phyloP scores from a whole-genome alignment of 169 alveolate genomes.

The Plasmodium coatneyi region DNA sequence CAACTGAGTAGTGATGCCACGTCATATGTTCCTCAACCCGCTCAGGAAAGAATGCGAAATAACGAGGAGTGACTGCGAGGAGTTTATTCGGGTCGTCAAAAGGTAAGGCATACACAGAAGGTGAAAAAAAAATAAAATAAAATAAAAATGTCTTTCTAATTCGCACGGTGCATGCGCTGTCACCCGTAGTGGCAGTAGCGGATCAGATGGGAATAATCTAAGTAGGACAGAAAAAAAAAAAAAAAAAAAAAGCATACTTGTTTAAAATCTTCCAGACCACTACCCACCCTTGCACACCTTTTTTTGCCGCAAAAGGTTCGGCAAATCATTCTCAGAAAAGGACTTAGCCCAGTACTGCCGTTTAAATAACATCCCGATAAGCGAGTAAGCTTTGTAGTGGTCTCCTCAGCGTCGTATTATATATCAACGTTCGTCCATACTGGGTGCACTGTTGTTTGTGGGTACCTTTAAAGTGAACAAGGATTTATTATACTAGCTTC shows the following conservation, averaged over 20 bases:
- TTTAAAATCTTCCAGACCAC: background rate
- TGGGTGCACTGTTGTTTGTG: background rate
- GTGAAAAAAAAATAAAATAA: background rate
- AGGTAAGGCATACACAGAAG: conserved; percentile 6
- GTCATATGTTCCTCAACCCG: background rate
- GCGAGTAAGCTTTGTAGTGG: conserved; percentile 4
- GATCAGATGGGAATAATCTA: background rate
- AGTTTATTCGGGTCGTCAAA: conserved; percentile 38
- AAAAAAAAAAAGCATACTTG: background rate
- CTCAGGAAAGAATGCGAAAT: conserved; percentile 13
- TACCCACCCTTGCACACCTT: background rate
- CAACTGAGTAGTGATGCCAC: background rate
- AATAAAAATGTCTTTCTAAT: background rate
- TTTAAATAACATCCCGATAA: conserved; percentile 17
- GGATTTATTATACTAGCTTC: background rate
- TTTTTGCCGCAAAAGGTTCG: background rate
- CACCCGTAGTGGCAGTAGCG: background rate
- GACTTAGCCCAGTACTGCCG: conserved; percentile 45
- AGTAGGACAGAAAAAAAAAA: background rate
- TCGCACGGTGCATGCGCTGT: background rate
- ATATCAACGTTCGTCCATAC: background rate
- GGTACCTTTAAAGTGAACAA: background rate
- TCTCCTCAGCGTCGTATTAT: background rate
- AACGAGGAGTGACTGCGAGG: conserved; percentile 47
- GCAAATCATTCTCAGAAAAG: background rate